A percentile compares a stretch with the other conserved stretches of the same genome.
Conservation (phyloP, 2,329 filamentous ascomycete species). For the Didymella pomorum region DNA sequence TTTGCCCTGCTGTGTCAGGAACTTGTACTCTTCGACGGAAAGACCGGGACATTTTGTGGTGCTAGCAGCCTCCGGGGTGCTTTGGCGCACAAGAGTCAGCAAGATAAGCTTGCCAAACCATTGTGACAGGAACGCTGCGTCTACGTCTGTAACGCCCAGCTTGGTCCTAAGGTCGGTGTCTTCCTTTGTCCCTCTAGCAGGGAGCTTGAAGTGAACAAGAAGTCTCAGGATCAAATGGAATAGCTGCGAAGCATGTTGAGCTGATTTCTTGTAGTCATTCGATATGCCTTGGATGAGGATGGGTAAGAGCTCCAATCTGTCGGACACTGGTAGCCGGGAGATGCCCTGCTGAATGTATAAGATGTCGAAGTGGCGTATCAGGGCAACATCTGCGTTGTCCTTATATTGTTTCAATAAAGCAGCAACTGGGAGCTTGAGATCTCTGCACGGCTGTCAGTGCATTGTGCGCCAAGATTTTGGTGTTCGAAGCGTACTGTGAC, state of each 20-base stretch:
- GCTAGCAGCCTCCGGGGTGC: constrained; percentile 47
- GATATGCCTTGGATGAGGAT: constrained; percentile 72
- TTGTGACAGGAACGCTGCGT: constrained; percentile 75
- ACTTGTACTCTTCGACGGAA: constrained; percentile 70
- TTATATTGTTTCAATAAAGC: constrained; percentile 90
- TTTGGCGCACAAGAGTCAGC: constrained; percentile 57
- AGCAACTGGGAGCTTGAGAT: constrained; percentile 82
- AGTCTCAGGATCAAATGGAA: constrained; percentile 85
- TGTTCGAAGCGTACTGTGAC: constrained; percentile 53
- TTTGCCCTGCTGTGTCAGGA: constrained; percentile 72
- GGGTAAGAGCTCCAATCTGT: constrained; percentile 77
- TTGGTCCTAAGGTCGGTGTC: constrained; percentile 72
- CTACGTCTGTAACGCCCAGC: constrained; percentile 73
- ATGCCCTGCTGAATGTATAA: constrained; percentile 88
- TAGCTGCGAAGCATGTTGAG: constrained; percentile 68
- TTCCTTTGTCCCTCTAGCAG: constrained; percentile 78
- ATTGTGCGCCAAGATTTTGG: neutral
- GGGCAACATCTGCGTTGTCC: constrained; percentile 68
- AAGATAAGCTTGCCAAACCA: constrained; percentile 83
- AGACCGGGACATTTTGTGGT: constrained; percentile 66
- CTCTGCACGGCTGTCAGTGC: constrained; percentile 41
- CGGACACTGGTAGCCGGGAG: constrained; percentile 64
- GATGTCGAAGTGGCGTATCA: constrained; percentile 88
- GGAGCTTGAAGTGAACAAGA: constrained; percentile 74
- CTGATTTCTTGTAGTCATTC: constrained; percentile 63